Base-by-base conservation (phyloP, 768 basidiomycete species). In the Russula sp. region DNA sequence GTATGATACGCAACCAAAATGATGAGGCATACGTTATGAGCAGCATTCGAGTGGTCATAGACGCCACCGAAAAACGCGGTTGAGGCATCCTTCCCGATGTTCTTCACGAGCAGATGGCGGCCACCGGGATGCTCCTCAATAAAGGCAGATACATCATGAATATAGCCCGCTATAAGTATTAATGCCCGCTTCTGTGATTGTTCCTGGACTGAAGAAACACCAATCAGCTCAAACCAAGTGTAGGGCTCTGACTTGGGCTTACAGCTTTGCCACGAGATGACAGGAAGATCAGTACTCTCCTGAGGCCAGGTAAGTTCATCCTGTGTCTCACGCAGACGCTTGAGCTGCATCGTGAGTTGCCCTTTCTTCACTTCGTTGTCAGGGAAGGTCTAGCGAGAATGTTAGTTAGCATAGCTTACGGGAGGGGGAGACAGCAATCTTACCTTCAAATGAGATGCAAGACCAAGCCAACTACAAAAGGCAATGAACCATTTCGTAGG, bases 31-130 rank as follows among this genome's bases (percentile, higher is more conserved):
- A 87, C 85, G 69, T 93, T 92, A 72, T 93, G 89, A 7, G 91
- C 89, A 48, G 90, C 88, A 70, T 93, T 93, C 35, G 88, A 90
- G 69, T 93, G 91, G 66, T 90, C 88, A 69, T 92, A 92, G 0
- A 93, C 87, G 61, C 89, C 90, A 64, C 94, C 94, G 69, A 96
- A 94, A 80, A 96, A 97, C 7, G 93, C 93, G 0, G 91, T 90
- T 3, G 93, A 93, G 3, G 90, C 93, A 69, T 96, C 94, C 72
- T 84, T 90, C 59, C 94, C 94, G 67, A 94, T 88, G 72, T 87
- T 81, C 73, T 90, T 89, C 67, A 84, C 82, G 61, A 98, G 76
- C 32, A 93, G 75, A 70, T 94, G 90, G 3, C 86, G 83, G 14
- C 94, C 94, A 66, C 94, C 93, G 4, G 94, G 94, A 71, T 97